Percentiles rank a stretch among this genome's conserved stretches.
Conservation (phyloP, 1,284 basidiomycete genomes). For the Xerocomus minutiporus region DNA sequence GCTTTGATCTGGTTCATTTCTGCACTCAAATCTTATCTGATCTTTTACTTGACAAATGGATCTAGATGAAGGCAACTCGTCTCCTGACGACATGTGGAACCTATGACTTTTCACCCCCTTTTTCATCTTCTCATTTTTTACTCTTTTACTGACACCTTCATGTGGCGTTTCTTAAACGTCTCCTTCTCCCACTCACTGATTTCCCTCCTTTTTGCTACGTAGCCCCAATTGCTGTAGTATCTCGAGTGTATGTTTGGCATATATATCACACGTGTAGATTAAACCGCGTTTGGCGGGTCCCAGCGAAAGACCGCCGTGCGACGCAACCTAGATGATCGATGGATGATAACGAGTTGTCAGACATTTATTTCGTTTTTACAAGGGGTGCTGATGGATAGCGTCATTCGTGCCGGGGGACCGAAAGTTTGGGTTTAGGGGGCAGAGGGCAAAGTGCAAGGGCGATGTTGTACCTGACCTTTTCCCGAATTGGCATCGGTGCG, state of each 20-base stretch:
- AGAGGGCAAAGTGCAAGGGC: neutral
- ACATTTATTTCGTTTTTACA: neutral
- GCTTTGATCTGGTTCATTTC: constrained; percentile 6
- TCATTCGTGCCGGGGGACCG: neutral
- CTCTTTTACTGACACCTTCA: neutral
- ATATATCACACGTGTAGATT: neutral
- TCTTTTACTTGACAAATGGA: constrained; percentile 13
- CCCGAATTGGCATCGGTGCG: neutral
- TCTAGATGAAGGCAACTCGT: constrained; percentile 17
- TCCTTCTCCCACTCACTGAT: neutral
- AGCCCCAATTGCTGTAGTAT: neutral
- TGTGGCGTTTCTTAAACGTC: neutral
- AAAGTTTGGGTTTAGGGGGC: neutral
- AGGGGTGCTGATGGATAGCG: neutral
- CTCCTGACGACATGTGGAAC: constrained; percentile 4
- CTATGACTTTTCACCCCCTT: neutral
- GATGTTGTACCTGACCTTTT: neutral
- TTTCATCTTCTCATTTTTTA: neutral
- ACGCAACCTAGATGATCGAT: neutral
- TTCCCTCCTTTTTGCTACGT: neutral
- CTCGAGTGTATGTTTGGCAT: neutral
- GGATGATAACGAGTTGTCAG: neutral
- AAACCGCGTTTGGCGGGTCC: neutral
- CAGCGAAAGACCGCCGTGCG: neutral
- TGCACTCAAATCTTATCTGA: constrained; percentile 1